Percentiles rank a stretch among this genome's conserved stretches.
phyloP scores from a whole-genome alignment of 2,329 filamentous ascomycete species.

The Tolypocladium tropicale region DNA sequence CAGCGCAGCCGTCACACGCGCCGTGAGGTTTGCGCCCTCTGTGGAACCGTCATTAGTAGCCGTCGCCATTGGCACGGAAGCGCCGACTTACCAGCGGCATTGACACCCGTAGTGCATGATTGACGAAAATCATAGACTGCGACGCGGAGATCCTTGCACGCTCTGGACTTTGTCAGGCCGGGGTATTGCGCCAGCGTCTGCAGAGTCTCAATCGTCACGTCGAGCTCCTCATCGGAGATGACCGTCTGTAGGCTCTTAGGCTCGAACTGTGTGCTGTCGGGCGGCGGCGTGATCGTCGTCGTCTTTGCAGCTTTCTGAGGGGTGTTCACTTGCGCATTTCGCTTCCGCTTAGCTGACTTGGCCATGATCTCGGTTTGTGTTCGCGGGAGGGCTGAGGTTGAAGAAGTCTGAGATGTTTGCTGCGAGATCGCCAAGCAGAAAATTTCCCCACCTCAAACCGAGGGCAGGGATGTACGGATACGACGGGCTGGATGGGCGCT shows the following conservation, averaged over 20 bases:
- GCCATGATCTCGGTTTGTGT: conserved; percentile 1
- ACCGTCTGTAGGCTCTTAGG: conserved; percentile 42
- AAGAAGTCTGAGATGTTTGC: neutral
- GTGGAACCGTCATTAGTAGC: neutral
- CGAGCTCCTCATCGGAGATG: conserved; percentile 54
- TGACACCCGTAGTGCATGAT: conserved; percentile 56
- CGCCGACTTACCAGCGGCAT: conserved; percentile 34
- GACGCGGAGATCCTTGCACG: conserved; percentile 54
- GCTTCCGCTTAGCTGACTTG: conserved; percentile 36
- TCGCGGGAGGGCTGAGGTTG: neutral
- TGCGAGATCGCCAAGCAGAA: neutral
- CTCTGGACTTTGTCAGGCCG: conserved; percentile 55
- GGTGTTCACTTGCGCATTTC: conserved; percentile 21
- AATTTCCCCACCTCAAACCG: neutral
- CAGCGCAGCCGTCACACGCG: conserved; percentile 54
- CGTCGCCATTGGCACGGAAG: neutral
- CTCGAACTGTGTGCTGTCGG: conserved; percentile 25
- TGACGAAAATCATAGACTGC: conserved; percentile 61
- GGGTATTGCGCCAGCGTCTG: conserved; percentile 48
- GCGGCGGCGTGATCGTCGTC: conserved; percentile 17
- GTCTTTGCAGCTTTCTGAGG: conserved; percentile 30
- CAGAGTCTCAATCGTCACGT: conserved; percentile 56
- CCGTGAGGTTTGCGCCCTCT: conserved; percentile 53
- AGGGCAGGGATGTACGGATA: too few species aligned
- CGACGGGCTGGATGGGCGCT: too few species aligned